phyloP scores from a whole-genome alignment of 768 basidiomycete genomes.

The Imleria badia region DNA sequence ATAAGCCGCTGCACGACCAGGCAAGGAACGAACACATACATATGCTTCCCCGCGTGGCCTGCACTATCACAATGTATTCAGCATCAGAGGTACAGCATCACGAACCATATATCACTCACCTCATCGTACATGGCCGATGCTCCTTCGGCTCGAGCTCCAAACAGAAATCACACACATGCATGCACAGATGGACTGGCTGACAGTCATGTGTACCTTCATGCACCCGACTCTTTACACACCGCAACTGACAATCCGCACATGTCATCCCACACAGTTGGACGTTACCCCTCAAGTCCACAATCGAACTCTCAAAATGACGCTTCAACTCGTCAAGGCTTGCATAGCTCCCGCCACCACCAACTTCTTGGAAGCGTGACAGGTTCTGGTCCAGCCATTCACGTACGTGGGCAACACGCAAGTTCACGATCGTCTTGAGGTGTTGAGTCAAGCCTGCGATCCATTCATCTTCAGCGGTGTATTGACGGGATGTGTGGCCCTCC shows the following conservation, averaged over 20 bases:
- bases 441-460: constrained; percentile 41
- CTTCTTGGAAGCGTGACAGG: constrained; percentile 43
- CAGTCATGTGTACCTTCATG: constrained; percentile 53
- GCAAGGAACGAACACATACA: constrained; percentile 35
- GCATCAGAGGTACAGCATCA: background rate
- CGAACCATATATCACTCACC: constrained; percentile 35
- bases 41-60: constrained; percentile 55
- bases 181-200: constrained; percentile 48
- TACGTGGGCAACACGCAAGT: constrained; percentile 48
- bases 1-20: background rate
- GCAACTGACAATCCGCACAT: constrained; percentile 48
- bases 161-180: constrained; percentile 42
- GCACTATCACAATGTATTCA: constrained; percentile 38
- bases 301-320: constrained; percentile 41
- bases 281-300: constrained; percentile 45
- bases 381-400: constrained; percentile 52
- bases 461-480: constrained; percentile 21
- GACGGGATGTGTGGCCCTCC: constrained; percentile 19
- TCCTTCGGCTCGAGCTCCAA: constrained; percentile 28
- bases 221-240: constrained; percentile 44
- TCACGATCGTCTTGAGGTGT: constrained; percentile 40
- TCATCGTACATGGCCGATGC: constrained; percentile 42
- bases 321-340: constrained; percentile 46
- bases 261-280: constrained; percentile 49
- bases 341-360: constrained; percentile 19